Conservation (phyloP, 1,284 basidiomycete genomes). For the Sphaerobolus stellatus region DNA sequence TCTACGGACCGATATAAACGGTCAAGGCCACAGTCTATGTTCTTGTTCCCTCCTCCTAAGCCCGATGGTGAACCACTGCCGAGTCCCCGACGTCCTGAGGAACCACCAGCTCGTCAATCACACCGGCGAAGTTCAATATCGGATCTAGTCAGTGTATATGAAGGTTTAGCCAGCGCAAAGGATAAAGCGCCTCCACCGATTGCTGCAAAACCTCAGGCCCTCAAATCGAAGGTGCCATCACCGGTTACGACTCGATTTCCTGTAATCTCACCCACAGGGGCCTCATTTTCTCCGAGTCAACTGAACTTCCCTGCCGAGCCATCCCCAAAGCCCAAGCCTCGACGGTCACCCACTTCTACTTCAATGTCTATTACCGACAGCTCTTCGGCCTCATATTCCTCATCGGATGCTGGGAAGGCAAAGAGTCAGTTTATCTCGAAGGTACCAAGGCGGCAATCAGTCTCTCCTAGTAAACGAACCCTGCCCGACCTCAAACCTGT, state of each 20-base stretch:
- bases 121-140: conserved; percentile 71
- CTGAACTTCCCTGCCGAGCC: neutral
- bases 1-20: conserved; percentile 37
- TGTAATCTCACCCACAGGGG: conserved; percentile 11
- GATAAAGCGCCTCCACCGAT: conserved; percentile 30
- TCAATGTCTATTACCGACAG: neutral
- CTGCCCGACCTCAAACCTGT: neutral
- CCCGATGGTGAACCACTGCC: conserved; percentile 40
- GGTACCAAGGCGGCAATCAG: conserved; percentile 11
- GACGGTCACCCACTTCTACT: conserved; percentile 3
- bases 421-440: neutral
- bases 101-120: conserved; percentile 31
- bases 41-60: conserved; percentile 60
- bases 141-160: conserved; percentile 77
- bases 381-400: neutral
- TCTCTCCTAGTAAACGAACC: neutral
- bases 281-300: conserved; percentile 2
- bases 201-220: conserved; percentile 33
- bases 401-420: neutral
- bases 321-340: conserved; percentile 4
- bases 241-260: conserved; percentile 11
- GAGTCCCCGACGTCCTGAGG: conserved; percentile 38
- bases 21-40: conserved; percentile 77
- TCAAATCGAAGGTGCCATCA: conserved; percentile 16
- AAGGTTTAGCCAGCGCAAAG: conserved; percentile 52